Conservation (phyloP, 108 stramenopile genomes). For the Cyclostephanos invisitatus region DNA sequence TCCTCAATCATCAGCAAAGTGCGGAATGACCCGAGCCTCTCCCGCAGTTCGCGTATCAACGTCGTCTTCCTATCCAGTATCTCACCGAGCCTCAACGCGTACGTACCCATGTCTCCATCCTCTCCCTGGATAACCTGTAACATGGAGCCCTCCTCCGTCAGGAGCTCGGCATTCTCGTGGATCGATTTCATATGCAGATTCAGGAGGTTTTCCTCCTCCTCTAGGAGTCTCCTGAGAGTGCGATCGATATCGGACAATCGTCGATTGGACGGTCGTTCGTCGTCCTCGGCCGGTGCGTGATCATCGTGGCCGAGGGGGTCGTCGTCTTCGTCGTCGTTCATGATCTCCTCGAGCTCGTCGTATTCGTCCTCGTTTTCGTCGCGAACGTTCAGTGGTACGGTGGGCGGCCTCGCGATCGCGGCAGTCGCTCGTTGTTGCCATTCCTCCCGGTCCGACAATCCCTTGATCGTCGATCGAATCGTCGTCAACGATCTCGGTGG, state of each 20-base stretch:
- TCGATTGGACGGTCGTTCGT: conserved; percentile 17
- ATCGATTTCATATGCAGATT: conserved; percentile 90
- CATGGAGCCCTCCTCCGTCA: conserved; percentile 92
- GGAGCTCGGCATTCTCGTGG: conserved; percentile 92
- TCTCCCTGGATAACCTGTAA: conserved; percentile 87
- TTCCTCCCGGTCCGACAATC: conserved; percentile 7
- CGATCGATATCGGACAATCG: conserved; percentile 76
- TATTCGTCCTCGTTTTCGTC: conserved; percentile 25
- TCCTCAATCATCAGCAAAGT: conserved; percentile 39
- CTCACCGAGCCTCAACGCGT: conserved; percentile 84
- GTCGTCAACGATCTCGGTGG: neutral
- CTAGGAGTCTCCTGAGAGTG: conserved; percentile 84
- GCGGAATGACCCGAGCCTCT: conserved; percentile 63
- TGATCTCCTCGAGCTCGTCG: conserved; percentile 40
- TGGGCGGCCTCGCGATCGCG: neutral
- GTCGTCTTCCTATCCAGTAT: conserved; percentile 88
- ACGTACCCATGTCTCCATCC: conserved; percentile 92
- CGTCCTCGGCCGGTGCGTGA: neutral
- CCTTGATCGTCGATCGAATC: no score
- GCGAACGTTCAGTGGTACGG: conserved; percentile 9
- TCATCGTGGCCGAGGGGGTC: conserved; percentile 8
- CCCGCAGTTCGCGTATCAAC: conserved; percentile 64
- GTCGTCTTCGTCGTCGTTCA: conserved; percentile 23
- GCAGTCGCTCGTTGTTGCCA: no score
- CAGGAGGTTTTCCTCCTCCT: conserved; percentile 95